Evolutionary conservation across 2,329 filamentous ascomycete species (phyloP).

Genomic region (Alternaria tenuissima): DNA sequence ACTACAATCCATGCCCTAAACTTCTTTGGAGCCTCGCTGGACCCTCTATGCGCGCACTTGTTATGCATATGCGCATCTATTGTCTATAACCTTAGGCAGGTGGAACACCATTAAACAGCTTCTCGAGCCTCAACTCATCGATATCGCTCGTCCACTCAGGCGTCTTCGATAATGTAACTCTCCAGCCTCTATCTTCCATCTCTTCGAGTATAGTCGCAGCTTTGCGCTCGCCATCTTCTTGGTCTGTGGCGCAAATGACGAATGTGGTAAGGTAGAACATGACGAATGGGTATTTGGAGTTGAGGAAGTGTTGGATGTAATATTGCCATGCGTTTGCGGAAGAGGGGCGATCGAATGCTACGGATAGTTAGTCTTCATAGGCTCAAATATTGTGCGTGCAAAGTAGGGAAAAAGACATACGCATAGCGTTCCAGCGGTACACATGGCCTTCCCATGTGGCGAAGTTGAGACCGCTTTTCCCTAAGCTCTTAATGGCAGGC

Average conservation of each 20-base stretch:
- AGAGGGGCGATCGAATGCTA: conserved; percentile 41
- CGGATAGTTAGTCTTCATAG: conserved; percentile 10
- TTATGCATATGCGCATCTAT: too few relatives aligned
- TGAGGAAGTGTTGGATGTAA: conserved; percentile 40
- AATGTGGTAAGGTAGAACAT: conserved; percentile 41
- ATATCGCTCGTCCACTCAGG: too few relatives aligned
- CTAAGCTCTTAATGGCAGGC: conserved; percentile 34
- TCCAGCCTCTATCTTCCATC: conserved; percentile 37
- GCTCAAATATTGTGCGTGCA: too few relatives aligned
- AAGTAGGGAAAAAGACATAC: conserved; percentile 9
- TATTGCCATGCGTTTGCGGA: conserved; percentile 44
- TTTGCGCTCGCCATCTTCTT: conserved; percentile 29
- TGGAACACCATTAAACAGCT: too few relatives aligned
- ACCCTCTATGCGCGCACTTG: too few relatives aligned
- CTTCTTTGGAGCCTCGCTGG: too few relatives aligned
- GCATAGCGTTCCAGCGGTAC: conserved; percentile 44
- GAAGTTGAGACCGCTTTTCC: conserved; percentile 32
- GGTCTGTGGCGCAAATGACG: conserved; percentile 33
- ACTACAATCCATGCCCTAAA: too few relatives aligned
- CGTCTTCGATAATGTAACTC: background rate
- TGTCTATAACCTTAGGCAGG: too few relatives aligned
- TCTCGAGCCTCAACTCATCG: too few relatives aligned
- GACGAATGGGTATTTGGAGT: conserved; percentile 38
- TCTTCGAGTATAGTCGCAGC: conserved; percentile 23
- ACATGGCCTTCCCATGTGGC: conserved; percentile 41